Conservation (phyloP, 2,329 filamentous ascomycete species). For the Sporothrix brasiliensis region DNA sequence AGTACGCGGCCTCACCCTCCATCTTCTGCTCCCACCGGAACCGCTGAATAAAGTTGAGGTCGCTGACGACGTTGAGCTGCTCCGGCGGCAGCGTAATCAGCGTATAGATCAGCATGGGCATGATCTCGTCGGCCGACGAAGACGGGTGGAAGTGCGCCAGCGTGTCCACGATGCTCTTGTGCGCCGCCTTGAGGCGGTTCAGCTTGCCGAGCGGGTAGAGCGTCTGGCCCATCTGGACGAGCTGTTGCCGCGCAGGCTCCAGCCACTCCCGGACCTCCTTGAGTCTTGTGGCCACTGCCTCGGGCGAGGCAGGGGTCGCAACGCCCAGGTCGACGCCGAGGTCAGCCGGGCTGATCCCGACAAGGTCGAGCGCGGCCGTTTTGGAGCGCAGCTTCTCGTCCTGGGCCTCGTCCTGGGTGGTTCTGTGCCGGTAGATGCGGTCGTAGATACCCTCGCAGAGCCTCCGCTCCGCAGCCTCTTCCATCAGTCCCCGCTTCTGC, state of each 20-base stretch:
- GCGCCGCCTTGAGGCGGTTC: conserved; percentile 81
- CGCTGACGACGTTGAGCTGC: conserved; percentile 86
- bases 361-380: conserved; percentile 84
- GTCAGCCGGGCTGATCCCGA: conserved; percentile 86
- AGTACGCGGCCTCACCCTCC: conserved; percentile 93
- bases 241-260: conserved; percentile 67
- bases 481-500: conserved; percentile 72
- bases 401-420: conserved; percentile 88
- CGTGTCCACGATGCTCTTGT: conserved; percentile 93
- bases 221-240: conserved; percentile 82
- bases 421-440: conserved; percentile 87
- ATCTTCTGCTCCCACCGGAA: conserved; percentile 86
- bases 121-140: conserved; percentile 94
- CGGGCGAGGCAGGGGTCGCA: conserved; percentile 54
- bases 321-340: conserved; percentile 75
- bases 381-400: conserved; percentile 95
- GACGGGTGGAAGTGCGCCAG: conserved; percentile 68
- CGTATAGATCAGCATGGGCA: conserved; percentile 95
- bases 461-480: conserved; percentile 88
- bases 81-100: conserved; percentile 88
- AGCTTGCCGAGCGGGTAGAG: conserved; percentile 90
- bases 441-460: conserved; percentile 84
- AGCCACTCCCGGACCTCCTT: conserved; percentile 74
- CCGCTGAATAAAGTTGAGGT: conserved; percentile 89
- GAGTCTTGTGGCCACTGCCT: conserved; percentile 61